Evolutionary conservation across 2,329 filamentous ascomycete species (phyloP), one percentile per base, ranked within the genome.

Genomic region (Diaporthe sp.): DNA sequence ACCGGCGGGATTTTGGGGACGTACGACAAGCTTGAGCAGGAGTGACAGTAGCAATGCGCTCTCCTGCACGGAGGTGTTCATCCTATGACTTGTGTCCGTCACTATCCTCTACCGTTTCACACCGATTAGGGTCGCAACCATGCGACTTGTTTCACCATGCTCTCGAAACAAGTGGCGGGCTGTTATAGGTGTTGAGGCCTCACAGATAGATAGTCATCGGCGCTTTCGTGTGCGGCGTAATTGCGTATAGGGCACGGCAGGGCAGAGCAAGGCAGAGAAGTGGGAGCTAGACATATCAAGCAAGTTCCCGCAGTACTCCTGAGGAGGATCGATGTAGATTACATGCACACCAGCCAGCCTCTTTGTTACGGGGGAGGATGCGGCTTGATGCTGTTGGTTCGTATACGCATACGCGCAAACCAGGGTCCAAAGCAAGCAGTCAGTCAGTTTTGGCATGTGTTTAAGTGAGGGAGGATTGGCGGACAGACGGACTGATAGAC

Each of bases 231-330:
- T 71, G 37, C 57, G 31, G 31, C 47, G 25, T 68, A 20, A 15
- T 47, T 39, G 44, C 22, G 15, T 51, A 37, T 22, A 68, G 31
- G 47, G 10, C 28, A 65, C 3, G 28, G 39, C 60, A 47, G n/a
- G 37, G 15, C 37, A 65, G 60, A 4, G 39, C 42, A 44, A 17
- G 20, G 39, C 25, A 20, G 17, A 39, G 5, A 9, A 28, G 65
- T 42, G 60, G 65, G 28, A 47, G 72, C 71, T 75, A 73, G 74
- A 72, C 71, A 49, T 39, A 73, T 75, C 53, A 53, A 72, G 74
- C 58, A 73, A 75, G 74, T 63, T 73, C 42, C 70, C 71, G 60
- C 74, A 22, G n/a, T 4, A 42, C 47, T n/a, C n/a, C n/a, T n/a
- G n/a, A 42, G 37, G 22, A 49, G n/a, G 10, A 53, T 6, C 17